phyloP scores from a whole-genome alignment of 208 protist species.

The Trypanosoma cruzi region DNA sequence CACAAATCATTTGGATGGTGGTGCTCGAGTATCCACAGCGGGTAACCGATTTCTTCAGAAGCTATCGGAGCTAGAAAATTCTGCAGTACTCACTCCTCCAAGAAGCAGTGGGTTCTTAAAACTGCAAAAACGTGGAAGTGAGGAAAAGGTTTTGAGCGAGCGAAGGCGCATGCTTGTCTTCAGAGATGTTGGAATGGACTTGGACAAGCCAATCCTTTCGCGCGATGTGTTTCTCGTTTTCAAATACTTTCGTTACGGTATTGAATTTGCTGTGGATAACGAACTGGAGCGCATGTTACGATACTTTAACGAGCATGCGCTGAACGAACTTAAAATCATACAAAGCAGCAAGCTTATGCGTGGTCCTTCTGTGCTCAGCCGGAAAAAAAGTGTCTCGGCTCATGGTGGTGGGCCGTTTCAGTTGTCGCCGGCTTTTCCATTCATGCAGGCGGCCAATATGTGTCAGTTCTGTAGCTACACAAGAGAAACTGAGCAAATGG shows the following conservation, averaged over 20 bases:
- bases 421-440: conserved; percentile 50
- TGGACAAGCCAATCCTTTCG: conserved; percentile 89
- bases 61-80: conserved; percentile 60
- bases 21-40: neutral
- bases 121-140: conserved; percentile 10
- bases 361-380: conserved; percentile 60
- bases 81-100: conserved; percentile 24
- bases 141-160: conserved; percentile 72
- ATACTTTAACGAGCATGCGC: conserved; percentile 91
- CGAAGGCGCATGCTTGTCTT: conserved; percentile 81
- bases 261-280: conserved; percentile 89
- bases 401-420: conserved; percentile 31
- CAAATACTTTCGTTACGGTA: conserved; percentile 89
- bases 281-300: conserved; percentile 88
- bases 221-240: conserved; percentile 85
- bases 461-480: conserved; percentile 50
- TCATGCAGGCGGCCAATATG: conserved; percentile 47
- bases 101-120: neutral
- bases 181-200: conserved; percentile 88
- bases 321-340: conserved; percentile 90
- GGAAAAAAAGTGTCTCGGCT: conserved; percentile 13
- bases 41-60: conserved; percentile 64
- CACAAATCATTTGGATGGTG: neutral
- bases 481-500: conserved; percentile 21
- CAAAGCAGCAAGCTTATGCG: conserved; percentile 90